Evolutionary conservation across 164 flowering plant species (phyloP).

Genomic region (Vitis cinerea): DNA sequence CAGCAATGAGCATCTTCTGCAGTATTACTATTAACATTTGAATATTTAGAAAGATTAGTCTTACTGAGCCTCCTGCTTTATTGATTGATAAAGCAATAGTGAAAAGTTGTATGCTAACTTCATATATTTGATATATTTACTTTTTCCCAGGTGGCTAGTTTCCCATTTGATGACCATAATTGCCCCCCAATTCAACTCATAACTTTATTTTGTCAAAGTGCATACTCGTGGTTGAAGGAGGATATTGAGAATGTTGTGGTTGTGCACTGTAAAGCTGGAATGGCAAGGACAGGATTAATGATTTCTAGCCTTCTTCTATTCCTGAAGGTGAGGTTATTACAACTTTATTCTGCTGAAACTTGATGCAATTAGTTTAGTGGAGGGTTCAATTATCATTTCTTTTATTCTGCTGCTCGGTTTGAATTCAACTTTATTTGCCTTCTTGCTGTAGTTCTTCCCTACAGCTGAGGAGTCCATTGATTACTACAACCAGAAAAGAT

Average conservation of each 20-base stretch:
- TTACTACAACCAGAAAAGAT: constrained; percentile 96
- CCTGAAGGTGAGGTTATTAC: constrained; percentile 60
- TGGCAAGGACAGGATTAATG: constrained; percentile 99
- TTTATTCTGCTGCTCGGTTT: not conserved
- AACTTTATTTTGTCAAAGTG: constrained; percentile 89
- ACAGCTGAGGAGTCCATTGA: constrained; percentile 99
- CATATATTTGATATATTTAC: constrained; percentile 4
- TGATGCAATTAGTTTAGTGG: not conserved
- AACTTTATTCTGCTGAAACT: not conserved
- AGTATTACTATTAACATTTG: no score
- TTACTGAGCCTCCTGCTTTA: not conserved
- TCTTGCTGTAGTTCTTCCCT: constrained; percentile 77
- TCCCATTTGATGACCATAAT: constrained; percentile 97
- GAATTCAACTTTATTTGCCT: not conserved
- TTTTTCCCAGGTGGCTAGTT: constrained; percentile 79
- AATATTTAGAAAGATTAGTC: no score
- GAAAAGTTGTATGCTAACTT: not conserved
- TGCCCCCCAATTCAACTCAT: constrained; percentile 95
- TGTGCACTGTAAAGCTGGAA: constrained; percentile 98
- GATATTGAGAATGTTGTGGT: constrained; percentile 98
- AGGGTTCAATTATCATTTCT: not conserved
- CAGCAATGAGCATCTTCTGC: no score
- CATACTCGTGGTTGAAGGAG: constrained; percentile 95
- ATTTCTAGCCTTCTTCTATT: constrained; percentile 93
- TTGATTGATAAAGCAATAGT: constrained; percentile 2